These are phyloP conservation scores for Cladosporium sp. DNA, from an alignment of 2,329 filamentous ascomycete species.

Conservation along the genomic window DNA sequence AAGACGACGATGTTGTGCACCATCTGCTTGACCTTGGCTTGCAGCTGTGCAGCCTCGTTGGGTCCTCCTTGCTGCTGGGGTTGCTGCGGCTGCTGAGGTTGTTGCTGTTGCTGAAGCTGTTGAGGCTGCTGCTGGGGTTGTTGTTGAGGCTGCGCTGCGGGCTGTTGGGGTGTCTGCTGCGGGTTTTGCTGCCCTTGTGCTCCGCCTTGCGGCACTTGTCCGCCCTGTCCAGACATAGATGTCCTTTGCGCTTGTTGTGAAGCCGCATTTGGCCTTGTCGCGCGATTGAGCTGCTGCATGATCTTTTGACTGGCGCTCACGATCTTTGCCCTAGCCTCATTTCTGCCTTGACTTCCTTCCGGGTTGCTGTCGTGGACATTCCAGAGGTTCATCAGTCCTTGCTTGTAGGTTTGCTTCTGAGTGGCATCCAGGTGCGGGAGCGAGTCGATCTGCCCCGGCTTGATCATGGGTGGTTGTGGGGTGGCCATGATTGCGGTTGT, in stretches of 20 bases:
- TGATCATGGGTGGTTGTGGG: slow-evolving; percentile 33
- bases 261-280: slow-evolving; percentile 19
- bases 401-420: slow-evolving; percentile 54
- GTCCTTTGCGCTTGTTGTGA: slow-evolving; percentile 22
- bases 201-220: slow-evolving; percentile 9
- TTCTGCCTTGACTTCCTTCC: slow-evolving; percentile 44
- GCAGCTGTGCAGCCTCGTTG: slow-evolving; percentile 11
- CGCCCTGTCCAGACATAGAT: slow-evolving; percentile 14
- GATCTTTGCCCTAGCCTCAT: slow-evolving; percentile 51
- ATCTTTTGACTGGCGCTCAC: slow-evolving; percentile 42
- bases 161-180: slow-evolving; percentile 14
- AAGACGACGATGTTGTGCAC: slow-evolving; percentile 18
- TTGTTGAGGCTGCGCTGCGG: slow-evolving; percentile 14
- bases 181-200: slow-evolving; percentile 16
- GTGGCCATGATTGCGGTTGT: background rate
- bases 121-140: slow-evolving; percentile 16
- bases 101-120: slow-evolving; percentile 10
- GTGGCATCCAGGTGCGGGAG: slow-evolving; percentile 51
- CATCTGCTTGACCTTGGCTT: slow-evolving; percentile 15
- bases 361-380: slow-evolving; percentile 47
- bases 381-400: slow-evolving; percentile 53
- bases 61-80: slow-evolving; percentile 21
- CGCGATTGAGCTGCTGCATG: slow-evolving; percentile 34
- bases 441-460: slow-evolving; percentile 50
- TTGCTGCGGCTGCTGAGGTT: slow-evolving; percentile 15